Evolutionary conservation across 2,329 filamentous ascomycete genomes (phyloP).

Genomic region (Botrytis medusae): DNA sequence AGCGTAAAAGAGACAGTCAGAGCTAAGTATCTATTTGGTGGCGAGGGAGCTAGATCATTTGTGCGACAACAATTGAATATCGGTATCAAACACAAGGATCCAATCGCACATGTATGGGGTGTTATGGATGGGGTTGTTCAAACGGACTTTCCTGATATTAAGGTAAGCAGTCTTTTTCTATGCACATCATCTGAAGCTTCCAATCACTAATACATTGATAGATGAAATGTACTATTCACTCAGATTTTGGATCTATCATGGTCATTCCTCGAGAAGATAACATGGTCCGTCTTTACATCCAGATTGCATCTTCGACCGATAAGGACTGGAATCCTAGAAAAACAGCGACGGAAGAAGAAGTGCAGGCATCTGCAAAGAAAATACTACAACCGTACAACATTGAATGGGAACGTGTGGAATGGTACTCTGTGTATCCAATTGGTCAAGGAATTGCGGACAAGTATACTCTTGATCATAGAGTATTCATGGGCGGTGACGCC

Average conservation of each 20-base stretch:
- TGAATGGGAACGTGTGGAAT: conserved; percentile 66
- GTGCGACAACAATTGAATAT: conserved; percentile 67
- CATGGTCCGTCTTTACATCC: conserved; percentile 69
- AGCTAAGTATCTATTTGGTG: conserved; percentile 70
- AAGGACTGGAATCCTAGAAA: conserved; percentile 61
- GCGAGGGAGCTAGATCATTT: conserved; percentile 68
- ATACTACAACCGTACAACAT: conserved; percentile 68
- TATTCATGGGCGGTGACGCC: conserved; percentile 76
- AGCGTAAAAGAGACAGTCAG: conserved; percentile 66
- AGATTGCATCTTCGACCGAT: conserved; percentile 62
- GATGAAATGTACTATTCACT: conserved; percentile 77
- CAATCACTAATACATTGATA: conserved; percentile 36
- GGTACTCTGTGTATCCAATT: conserved; percentile 77
- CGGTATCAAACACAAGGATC: conserved; percentile 68
- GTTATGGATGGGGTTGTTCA: conserved; percentile 73
- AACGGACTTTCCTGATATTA: conserved; percentile 76
- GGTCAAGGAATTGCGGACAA: conserved; percentile 70
- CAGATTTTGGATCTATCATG: conserved; percentile 72
- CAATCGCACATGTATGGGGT: conserved; percentile 71
- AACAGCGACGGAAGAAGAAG: conserved; percentile 61
- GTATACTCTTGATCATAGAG: conserved; percentile 65
- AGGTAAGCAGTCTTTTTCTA: conserved; percentile 53
- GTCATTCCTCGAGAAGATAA: conserved; percentile 72
- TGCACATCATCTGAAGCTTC: conserved; percentile 50
- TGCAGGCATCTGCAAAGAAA: conserved; percentile 63